Evolutionary conservation across 2,329 filamentous ascomycete genomes (phyloP), one percentile per base, ranked within the genome.

Genomic region (Ascochyta fabae): DNA sequence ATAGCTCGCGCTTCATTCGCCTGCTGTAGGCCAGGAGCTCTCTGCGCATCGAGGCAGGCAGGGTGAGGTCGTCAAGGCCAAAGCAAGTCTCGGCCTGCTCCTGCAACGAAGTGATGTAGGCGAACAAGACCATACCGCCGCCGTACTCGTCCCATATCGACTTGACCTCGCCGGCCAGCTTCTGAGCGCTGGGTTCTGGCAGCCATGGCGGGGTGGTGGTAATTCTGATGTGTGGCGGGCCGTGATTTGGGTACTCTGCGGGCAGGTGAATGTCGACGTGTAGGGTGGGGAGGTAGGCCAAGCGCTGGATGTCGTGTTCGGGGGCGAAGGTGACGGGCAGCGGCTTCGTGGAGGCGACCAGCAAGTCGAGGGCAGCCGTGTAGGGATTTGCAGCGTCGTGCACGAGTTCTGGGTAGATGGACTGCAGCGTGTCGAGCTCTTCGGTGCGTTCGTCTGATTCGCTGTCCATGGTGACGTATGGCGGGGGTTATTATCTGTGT

Each of bases 1-100:
- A 98, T 0, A 87, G 86, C 22, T 86, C 85, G 50, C 86, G 85
- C 69, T 89, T 89, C 6, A 89, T 87, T 58, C 88, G 87, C 55
- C 86, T 87, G 68, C 96, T 90, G 66, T 90, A 92, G 62, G 92
- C 89, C 39, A 96, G 75, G 13, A 97, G 80, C 5, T 87, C 83
- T 16, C 91, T 84, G 75, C 91, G 90, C 51, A 84, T 62, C 3
- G 79, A 74, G 6, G 75, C 73, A 0, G 83, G 71, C 13, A 87
- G 71, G 23, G 73, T 74, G n/a, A 86, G 67, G 27, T 76, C 69
- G 10, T 78, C 70, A 6, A 86, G 71, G 24, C 79, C 82, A 66
- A 87, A 87, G 1, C 79, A 79, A 4, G 76, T 75, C 62, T 87
- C 84, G 1, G 83, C 80, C 22, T 82, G 75, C 69, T 86, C 83